Percentiles rank a stretch among this genome's conserved stretches.
Evolutionary conservation across 2,329 filamentous ascomycete genomes (phyloP).

Genomic region (Fusarium agapanthi): DNA sequence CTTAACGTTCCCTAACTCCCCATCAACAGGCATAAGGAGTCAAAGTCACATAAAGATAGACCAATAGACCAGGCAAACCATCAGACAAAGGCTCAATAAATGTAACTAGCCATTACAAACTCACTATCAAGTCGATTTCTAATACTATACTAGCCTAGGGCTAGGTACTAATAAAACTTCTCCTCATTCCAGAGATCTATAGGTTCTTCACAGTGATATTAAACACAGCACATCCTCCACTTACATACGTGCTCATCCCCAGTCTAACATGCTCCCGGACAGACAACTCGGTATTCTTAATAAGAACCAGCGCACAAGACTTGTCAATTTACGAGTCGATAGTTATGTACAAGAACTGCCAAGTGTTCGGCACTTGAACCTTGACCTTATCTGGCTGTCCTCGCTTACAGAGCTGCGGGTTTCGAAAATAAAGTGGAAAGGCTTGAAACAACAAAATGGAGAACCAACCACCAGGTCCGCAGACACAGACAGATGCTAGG

Average conservation of each 20-base stretch:
- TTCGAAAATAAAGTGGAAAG: conserved; percentile 17
- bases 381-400: conserved; percentile 5
- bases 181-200: background rate
- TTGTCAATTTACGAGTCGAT: background rate
- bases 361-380: conserved; percentile 20
- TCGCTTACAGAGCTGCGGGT: conserved; percentile 32
- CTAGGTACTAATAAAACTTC: background rate
- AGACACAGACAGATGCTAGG: background rate
- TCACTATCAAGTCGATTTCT: background rate
- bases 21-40: background rate
- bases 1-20: background rate
- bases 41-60: background rate
- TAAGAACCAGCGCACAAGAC: background rate
- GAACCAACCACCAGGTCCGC: conserved; percentile 17
- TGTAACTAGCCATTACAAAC: background rate
- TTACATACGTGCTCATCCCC: background rate
- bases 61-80: background rate
- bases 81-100: background rate
- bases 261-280: background rate
- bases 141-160: background rate
- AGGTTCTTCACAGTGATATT: background rate
- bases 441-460: conserved; percentile 30
- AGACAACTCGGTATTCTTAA: conserved; percentile 2
- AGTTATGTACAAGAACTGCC: background rate
- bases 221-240: background rate